Percentiles rank a stretch among this genome's conserved stretches.
phyloP scores from a whole-genome alignment of 208 protist species.

The Leishmania major region DNA sequence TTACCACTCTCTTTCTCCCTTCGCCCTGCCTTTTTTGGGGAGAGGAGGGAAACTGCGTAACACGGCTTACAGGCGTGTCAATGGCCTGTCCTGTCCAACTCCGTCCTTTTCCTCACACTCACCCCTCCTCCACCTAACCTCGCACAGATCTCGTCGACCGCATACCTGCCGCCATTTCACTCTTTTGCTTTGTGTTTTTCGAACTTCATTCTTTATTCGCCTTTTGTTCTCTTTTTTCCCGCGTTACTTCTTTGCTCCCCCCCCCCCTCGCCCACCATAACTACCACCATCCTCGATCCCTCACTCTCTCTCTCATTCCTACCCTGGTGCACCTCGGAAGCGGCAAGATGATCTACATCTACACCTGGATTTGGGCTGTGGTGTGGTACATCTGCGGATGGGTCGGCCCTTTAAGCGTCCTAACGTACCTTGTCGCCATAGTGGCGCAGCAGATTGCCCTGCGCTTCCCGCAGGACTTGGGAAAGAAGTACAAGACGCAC shows the following conservation, averaged over 20 bases:
- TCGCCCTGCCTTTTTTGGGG: background rate
- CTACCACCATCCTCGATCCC: background rate
- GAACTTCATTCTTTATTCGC: background rate
- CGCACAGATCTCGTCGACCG: background rate
- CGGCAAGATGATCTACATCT: conserved; percentile 67
- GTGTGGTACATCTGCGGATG: conserved; percentile 66
- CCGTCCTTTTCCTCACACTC: background rate
- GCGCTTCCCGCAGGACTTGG: conserved; percentile 73
- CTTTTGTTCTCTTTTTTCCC: background rate
- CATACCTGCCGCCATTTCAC: conserved; percentile 20
- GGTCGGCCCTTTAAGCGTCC: conserved; percentile 80
- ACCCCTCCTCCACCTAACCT: background rate
- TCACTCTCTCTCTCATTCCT: background rate
- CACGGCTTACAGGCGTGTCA: background rate
- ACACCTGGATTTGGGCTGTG: conserved; percentile 54
- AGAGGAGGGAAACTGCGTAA: background rate
- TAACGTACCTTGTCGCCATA: conserved; percentile 62
- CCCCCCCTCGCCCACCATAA: background rate
- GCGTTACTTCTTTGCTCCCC: background rate
- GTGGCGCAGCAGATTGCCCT: conserved; percentile 60
- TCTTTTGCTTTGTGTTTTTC: background rate
- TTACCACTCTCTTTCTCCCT: conserved; percentile 7
- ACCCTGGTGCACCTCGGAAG: background rate
- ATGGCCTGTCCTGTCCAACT: background rate
- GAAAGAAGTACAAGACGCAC: conserved; percentile 77